These are phyloP conservation scores for Trichoderma sp. DNA, from an alignment of 2,329 filamentous ascomycete species.

Conservation along the genomic window DNA sequence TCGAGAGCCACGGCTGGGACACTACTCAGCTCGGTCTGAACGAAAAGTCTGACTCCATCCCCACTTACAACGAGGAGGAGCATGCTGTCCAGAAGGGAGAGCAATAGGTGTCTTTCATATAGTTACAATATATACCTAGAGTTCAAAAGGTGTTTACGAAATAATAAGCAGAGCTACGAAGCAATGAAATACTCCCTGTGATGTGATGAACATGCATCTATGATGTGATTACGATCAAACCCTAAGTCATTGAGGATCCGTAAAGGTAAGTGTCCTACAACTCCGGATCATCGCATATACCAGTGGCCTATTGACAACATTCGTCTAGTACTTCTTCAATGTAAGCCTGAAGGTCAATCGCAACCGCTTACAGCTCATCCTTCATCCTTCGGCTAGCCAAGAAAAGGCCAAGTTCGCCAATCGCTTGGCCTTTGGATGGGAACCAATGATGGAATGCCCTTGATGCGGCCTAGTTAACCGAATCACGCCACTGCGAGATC, in stretches of 20 bases:
- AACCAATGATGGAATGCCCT: neutral
- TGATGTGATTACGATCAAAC: neutral
- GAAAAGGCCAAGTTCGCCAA: neutral
- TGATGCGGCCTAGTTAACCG: neutral
- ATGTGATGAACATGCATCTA: neutral
- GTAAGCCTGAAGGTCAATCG: accelerated
- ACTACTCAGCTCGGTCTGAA: constrained; percentile 53
- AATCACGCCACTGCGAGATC: neutral
- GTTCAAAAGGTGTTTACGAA: neutral
- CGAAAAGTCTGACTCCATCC: constrained; percentile 25
- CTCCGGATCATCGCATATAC: neutral
- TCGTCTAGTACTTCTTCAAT: neutral
- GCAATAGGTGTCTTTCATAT: neutral
- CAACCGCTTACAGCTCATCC: neutral
- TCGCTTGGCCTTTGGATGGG: neutral
- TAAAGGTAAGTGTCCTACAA: neutral
- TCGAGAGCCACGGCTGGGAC: constrained; percentile 76
- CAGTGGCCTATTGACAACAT: neutral
- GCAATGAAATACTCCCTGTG: neutral
- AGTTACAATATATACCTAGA: neutral
- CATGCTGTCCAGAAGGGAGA: constrained; percentile 12
- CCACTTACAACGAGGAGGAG: constrained; percentile 16
- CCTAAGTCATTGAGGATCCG: neutral
- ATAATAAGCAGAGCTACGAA: neutral
- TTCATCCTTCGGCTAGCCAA: neutral